These are phyloP conservation scores for Corrigiola litoralis DNA, from an alignment of 179 eudicot species.

Conservation along the genomic window DNA sequence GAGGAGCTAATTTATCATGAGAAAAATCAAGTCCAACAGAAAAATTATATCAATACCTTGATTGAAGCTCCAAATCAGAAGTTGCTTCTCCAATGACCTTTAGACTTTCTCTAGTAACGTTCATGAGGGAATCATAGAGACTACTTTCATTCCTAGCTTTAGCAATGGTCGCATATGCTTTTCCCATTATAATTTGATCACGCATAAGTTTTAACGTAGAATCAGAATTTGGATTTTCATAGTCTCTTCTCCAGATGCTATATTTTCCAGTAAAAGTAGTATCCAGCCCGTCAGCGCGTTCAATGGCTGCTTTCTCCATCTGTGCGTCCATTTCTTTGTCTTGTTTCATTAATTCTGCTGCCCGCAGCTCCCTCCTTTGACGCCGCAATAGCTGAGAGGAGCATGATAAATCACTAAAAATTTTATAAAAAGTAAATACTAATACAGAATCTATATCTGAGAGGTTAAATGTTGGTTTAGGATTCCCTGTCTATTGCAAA, in stretches of 20 bases:
- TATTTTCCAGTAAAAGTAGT: conserved; percentile 74
- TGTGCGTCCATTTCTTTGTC: conserved; percentile 58
- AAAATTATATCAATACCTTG: conserved; percentile 48
- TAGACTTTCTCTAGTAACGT: conserved; percentile 54
- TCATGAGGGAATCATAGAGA: conserved; percentile 65
- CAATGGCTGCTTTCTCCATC: conserved; percentile 82
- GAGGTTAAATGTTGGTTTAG: background rate
- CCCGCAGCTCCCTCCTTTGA: conserved; percentile 67
- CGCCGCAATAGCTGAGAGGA: conserved; percentile 53
- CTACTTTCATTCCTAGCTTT: conserved; percentile 58
- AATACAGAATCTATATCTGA: background rate
- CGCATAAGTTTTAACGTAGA: conserved; percentile 90
- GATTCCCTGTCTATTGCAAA: background rate
- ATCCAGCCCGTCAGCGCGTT: conserved; percentile 64
- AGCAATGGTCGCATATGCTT: conserved; percentile 87
- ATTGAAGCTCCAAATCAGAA: conserved; percentile 73
- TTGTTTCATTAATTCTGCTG: conserved; percentile 58
- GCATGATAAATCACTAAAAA: conserved; percentile 2
- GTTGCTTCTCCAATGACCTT: conserved; percentile 72
- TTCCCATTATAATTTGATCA: conserved; percentile 97
- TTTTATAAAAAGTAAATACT: conserved; percentile 8
- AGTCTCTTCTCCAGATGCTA: conserved; percentile 92
- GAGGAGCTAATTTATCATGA: background rate
- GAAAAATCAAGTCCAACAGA: background rate
- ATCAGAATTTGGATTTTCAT: conserved; percentile 86